These are phyloP conservation scores for Penicillium sp. DNA, from an alignment of 2,329 filamentous ascomycete species.

Conservation along the genomic window DNA sequence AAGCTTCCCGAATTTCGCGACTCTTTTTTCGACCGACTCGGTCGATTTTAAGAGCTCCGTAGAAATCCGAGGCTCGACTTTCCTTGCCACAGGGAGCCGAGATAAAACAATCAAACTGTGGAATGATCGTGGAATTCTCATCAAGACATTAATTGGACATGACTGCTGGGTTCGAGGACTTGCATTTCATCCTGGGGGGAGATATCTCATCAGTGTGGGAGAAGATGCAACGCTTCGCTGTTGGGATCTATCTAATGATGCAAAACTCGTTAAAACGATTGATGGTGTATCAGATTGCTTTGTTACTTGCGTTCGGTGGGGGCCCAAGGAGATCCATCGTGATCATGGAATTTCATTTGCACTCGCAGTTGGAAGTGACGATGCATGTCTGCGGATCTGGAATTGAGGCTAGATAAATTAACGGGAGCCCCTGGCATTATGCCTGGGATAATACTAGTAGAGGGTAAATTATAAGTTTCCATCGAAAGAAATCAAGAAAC, in stretches of 20 bases:
- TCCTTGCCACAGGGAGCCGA: constrained; percentile 83
- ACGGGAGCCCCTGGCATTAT: too few species aligned
- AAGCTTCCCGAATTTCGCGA: constrained; percentile 72
- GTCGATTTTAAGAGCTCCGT: constrained; percentile 86
- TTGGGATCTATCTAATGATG: constrained; percentile 86
- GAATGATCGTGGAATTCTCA: constrained; percentile 78
- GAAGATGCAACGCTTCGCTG: constrained; percentile 90
- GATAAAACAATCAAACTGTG: constrained; percentile 90
- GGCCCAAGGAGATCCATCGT: too few species aligned
- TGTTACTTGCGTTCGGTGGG: constrained; percentile 83
- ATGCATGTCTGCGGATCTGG: too few species aligned
- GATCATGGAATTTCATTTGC: too few species aligned
- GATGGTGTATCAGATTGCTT: constrained; percentile 82
- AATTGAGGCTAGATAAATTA: too few species aligned
- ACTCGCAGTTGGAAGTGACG: too few species aligned
- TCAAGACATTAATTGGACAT: constrained; percentile 82
- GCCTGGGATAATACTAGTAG: too few species aligned
- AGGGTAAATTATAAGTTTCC: too few species aligned
- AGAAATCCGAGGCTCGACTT: too few species aligned
- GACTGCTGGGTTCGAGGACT: constrained; percentile 90
- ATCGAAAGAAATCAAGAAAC: too few species aligned
- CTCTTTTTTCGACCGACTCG: constrained; percentile 67
- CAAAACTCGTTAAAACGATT: constrained; percentile 82
- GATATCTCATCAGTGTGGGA: constrained; percentile 79
- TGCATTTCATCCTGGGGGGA: constrained; percentile 86